Percentiles rank a stretch among this genome's conserved stretches.
These are phyloP conservation scores for Penicillium sp. DNA, from an alignment of 2,329 filamentous ascomycete genomes.

Conservation along the genomic window DNA sequence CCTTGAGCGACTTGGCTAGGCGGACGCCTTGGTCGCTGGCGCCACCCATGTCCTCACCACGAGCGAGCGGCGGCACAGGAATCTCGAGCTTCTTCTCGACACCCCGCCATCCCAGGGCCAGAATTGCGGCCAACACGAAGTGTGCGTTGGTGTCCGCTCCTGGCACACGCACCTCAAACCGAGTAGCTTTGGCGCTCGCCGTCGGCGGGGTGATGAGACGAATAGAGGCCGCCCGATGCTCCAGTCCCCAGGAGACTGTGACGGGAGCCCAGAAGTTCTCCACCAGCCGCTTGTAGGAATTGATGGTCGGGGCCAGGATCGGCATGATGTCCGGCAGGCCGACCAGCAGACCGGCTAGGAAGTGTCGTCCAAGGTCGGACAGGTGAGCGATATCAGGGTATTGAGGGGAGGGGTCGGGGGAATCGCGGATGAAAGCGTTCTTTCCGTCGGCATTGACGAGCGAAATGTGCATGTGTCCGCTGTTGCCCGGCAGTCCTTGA, in stretches of 20 bases:
- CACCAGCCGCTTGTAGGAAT: conserved; percentile 96
- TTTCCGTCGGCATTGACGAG: conserved; percentile 76
- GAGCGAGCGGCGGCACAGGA: conserved; percentile 76
- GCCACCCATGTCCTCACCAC: conserved; percentile 79
- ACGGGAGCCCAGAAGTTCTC: conserved; percentile 99
- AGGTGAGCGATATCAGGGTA: conserved; percentile 77
- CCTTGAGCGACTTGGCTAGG: conserved; percentile 80
- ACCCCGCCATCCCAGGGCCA: conserved; percentile 87
- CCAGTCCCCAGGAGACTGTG: conserved; percentile 94
- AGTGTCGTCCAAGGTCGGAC: conserved; percentile 87
- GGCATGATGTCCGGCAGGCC: conserved; percentile 96
- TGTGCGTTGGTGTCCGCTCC: conserved; percentile 94
- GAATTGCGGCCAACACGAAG: conserved; percentile 80
- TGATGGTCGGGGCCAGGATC: conserved; percentile 87
- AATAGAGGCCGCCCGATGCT: conserved; percentile 90
- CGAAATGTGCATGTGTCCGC: conserved; percentile 93
- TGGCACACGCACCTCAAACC: conserved; percentile 89
- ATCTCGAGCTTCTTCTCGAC: conserved; percentile 91
- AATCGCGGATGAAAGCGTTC: conserved; percentile 79
- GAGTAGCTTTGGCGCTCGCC: conserved; percentile 78
- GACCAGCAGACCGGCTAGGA: conserved; percentile 85
- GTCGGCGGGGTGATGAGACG: conserved; percentile 88
- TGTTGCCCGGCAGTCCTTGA: conserved; percentile 88
- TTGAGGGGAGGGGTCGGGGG: conserved; percentile 68
- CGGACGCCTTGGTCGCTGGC: conserved; percentile 70